Conservation (phyloP, 495 filamentous ascomycete genomes). For the Penicillium goetzii region DNA sequence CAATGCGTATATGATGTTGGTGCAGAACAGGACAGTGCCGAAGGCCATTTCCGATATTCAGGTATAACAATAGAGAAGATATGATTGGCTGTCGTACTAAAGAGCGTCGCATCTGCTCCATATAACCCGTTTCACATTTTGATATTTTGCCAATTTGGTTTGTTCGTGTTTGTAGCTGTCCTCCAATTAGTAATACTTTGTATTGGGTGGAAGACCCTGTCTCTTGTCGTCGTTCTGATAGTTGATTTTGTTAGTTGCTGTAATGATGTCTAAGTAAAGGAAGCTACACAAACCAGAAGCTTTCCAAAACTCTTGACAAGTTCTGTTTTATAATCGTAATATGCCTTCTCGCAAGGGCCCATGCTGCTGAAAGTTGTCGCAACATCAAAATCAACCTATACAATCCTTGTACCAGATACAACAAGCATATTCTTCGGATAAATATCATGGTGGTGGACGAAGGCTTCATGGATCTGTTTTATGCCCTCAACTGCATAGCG, state of each 20-base stretch:
- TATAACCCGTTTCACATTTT: not conserved
- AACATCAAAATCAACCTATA: constrained; percentile 38
- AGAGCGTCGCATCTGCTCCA: not conserved
- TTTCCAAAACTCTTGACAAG: constrained; percentile 18
- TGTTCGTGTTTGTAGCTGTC: too few species aligned
- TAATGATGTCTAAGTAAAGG: too few species aligned
- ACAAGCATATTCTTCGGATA: constrained; percentile 33
- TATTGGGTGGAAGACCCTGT: constrained; percentile 34
- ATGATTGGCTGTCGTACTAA: not conserved
- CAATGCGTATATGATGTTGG: not conserved
- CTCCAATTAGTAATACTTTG: constrained; percentile 19
- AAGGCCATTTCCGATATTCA: constrained; percentile 4
- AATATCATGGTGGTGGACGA: constrained; percentile 28
- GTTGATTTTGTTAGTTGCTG: constrained; percentile 10
- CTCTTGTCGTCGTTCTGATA: constrained; percentile 28
- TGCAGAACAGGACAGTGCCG: not conserved
- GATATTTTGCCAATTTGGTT: too few species aligned
- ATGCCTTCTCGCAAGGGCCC: constrained; percentile 11
- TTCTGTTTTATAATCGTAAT: constrained; percentile 25
- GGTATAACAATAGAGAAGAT: not conserved
- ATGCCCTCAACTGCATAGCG: constrained; percentile 26
- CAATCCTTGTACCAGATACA: constrained; percentile 22
- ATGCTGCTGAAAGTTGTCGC: constrained; percentile 25
- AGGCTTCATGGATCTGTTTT: constrained; percentile 19
- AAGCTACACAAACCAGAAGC: constrained; percentile 13